Evolutionary conservation across 306 rosid genomes (phyloP), one percentile per base, ranked within the genome.

Genomic region (Cucurbita pepo): DNA sequence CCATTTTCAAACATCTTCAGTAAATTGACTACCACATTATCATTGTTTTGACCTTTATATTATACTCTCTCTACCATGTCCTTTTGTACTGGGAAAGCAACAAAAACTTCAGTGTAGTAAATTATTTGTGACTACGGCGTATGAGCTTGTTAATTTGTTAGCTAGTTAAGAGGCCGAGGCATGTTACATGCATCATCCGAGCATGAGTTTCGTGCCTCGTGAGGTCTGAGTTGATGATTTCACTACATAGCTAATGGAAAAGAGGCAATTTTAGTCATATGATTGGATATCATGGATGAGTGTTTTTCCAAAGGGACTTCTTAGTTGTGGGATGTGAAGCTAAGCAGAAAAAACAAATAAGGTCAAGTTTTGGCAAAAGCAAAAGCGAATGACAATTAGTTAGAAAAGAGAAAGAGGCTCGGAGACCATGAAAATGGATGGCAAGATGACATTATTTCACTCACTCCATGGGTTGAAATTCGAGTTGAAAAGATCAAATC

Each of bases 401-500:
- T 19, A 12, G 30, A 66, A 66, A 65, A 19, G 43, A 47, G 41
- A 48, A 14, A 13, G 19, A 47, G 52, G 51, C 70, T 40, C 51
- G 70, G 43, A 63, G 43, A 19, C 41, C 43, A 50, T 13, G 56
- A 67, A 67, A 45, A 45, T 25, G 13, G 73, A 45, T 65, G 73
- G 56, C 14, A 67, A 65, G 38, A 47, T 67, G 6, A 22, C 58
- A 44, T 67, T 47, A 13, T 66, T 64, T 71, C 53, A 9, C 11
- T 25, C 12, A 50, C 37, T 30, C 45, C 59, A 30, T 56, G 41
- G 36, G 45, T 30, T 45, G 62, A 65, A 73, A 38, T 77, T 78
- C 21, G 5, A 65, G 58, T 55, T 53, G 75, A 77, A 76, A 67
- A 47, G 66, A 80, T 71, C 86, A 84, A 80, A 78, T 73, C 75